Base-by-base conservation (phyloP, 2,329 filamentous ascomycete genomes). In the Verruconis gallopava region DNA sequence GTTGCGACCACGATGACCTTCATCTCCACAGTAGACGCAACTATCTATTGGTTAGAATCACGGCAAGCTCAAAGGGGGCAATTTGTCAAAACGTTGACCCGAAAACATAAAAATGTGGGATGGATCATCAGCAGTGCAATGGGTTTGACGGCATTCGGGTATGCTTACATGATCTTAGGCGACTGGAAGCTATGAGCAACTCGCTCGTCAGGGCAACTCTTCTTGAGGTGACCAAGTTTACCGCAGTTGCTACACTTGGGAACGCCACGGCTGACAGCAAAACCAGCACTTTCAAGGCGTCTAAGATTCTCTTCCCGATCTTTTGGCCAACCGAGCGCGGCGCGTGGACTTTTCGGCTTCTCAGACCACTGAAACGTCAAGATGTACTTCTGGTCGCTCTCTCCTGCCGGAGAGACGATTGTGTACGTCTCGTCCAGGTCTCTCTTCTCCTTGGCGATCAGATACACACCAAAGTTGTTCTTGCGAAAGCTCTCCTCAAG, bases 121-220 rank as follows among this genome's bases (percentile, higher is more conserved):
- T 49, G 81, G 85, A 61, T 84, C 79, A 61, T 65, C 71, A 55
- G n/a, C n/a, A n/a, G n/a, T n/a, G n/a, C n/a, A n/a, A n/a, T n/a
- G n/a, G n/a, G n/a, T n/a, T n/a, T n/a, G n/a, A n/a, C n/a, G n/a
- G n/a, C n/a, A n/a, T n/a, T n/a, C n/a, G n/a, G n/a, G n/a, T n/a
- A n/a, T n/a, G n/a, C n/a, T n/a, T 81, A 85, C 37, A 65, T 66
- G 38, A 81, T 69, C 15, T 63, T 60, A 28, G 66, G 51, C 12
- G 58, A 52, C 32, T 69, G 60, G 2, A 48, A 35, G 58, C 54
- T 18, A 54, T 30, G 60, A 52, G 78, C 74, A 0, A 55, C 46
- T 48, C 65, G 68, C 47, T 81, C 77, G 53, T 77, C 56, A 2
- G 69, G 65, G 54, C 81, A 85, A 39, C 59, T 54, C 58, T 74